Evolutionary conservation across 2,329 filamentous ascomycete species (phyloP).

Genomic region (Sporothrix globosa): DNA sequence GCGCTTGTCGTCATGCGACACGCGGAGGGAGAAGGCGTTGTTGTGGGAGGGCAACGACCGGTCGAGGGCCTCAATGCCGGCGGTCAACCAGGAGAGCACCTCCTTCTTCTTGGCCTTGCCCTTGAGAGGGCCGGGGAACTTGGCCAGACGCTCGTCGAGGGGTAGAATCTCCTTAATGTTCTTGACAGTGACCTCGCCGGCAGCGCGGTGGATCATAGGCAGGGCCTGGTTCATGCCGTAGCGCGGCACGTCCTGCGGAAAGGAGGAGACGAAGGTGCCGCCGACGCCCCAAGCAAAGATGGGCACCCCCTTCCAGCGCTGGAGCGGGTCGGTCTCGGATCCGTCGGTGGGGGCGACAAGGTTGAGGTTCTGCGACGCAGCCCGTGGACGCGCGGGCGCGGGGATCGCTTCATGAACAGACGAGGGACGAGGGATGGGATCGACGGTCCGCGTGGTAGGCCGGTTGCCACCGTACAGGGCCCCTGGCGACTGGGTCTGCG

Average conservation of each 20-base stretch:
- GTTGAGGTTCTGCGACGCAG: slow-evolving; percentile 59
- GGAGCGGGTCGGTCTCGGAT: slow-evolving; percentile 72
- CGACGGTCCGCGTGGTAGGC: slow-evolving; percentile 42
- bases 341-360: slow-evolving; percentile 67
- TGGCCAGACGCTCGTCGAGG: slow-evolving; percentile 70
- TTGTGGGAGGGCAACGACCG: slow-evolving; percentile 56
- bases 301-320: slow-evolving; percentile 89
- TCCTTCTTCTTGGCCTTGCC: slow-evolving; percentile 97
- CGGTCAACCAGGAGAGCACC: slow-evolving; percentile 74
- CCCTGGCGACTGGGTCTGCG: slow-evolving; percentile 66
- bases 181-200: slow-evolving; percentile 79
- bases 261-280: slow-evolving; percentile 78
- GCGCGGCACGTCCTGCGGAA: slow-evolving; percentile 84
- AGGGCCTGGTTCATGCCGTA: slow-evolving; percentile 74
- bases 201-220: slow-evolving; percentile 78
- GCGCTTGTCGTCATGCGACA: slow-evolving; percentile 68
- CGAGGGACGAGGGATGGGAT: slow-evolving; percentile 58
- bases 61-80: slow-evolving; percentile 75
- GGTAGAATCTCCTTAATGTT: slow-evolving; percentile 74
- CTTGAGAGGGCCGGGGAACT: slow-evolving; percentile 88
- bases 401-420: slow-evolving; percentile 53
- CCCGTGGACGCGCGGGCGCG: slow-evolving; percentile 48
- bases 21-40: slow-evolving; percentile 53
- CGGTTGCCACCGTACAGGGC: slow-evolving; percentile 48
- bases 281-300: slow-evolving; percentile 88